A percentile compares a stretch with the other conserved stretches of the same genome.
These are phyloP conservation scores for Elongisporangium prolatum DNA, from an alignment of 352 stramenopile species.

Conservation along the genomic window DNA sequence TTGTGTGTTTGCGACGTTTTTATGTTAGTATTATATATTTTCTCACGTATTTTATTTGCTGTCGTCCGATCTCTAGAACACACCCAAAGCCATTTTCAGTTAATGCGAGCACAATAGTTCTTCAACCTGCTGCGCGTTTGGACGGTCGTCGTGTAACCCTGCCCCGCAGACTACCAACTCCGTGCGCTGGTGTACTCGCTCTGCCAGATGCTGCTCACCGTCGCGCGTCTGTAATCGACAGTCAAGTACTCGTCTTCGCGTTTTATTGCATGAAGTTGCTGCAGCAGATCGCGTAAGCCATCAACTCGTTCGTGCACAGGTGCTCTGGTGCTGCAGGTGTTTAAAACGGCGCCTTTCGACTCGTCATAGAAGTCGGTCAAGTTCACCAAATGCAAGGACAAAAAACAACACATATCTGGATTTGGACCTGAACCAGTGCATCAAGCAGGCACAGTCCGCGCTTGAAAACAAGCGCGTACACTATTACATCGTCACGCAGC, in stretches of 20 bases:
- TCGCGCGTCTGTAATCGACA: conserved; percentile 70
- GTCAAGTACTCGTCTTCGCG: conserved; percentile 89
- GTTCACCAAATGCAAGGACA: conserved; percentile 20
- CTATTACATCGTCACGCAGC: conserved; percentile 85
- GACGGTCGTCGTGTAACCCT: conserved; percentile 93
- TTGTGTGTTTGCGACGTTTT: too few species aligned
- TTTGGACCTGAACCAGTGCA: conserved; percentile 71
- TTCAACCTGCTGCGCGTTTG: conserved; percentile 97
- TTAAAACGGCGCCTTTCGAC: conserved; percentile 89
- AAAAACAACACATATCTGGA: conserved; percentile 38
- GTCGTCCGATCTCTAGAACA: too few species aligned
- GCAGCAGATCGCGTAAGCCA: conserved; percentile 94
- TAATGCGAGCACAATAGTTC: too few species aligned
- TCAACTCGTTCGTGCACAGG: conserved; percentile 95
- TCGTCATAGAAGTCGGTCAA: conserved; percentile 74
- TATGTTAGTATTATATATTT: too few species aligned
- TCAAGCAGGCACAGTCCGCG: conserved; percentile 90
- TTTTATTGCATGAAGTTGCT: conserved; percentile 96
- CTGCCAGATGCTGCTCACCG: conserved; percentile 82
- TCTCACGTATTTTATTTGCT: too few species aligned
- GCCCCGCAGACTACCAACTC: conserved; percentile 84
- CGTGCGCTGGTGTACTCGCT: conserved; percentile 94
- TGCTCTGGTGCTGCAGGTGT: conserved; percentile 92
- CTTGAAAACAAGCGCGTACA: conserved; percentile 84
- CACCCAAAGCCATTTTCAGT: too few species aligned